Conservation (phyloP, 1,284 basidiomycete species). For the Sparassis latifolia region DNA sequence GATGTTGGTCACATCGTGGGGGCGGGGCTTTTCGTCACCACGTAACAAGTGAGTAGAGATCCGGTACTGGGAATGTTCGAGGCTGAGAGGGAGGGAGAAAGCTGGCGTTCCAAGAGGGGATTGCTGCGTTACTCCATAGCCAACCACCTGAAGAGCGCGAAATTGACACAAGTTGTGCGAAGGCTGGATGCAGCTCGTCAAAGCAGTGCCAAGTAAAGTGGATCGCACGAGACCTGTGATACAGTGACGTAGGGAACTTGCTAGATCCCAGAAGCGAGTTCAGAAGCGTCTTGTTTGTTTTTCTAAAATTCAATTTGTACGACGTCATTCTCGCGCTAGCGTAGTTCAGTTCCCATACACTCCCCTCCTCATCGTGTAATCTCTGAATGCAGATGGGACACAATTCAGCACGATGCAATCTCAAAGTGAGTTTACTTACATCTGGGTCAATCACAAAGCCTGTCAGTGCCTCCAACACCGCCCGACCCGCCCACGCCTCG, state of each 20-base stretch:
- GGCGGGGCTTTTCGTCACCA: no score
- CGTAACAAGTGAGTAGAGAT: no score
- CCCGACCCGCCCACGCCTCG: slow-evolving; percentile 62
- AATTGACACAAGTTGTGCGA: not conserved
- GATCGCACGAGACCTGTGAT: not conserved
- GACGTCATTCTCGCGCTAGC: not conserved
- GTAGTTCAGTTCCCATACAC: slow-evolving; percentile 29
- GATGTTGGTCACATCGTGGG: no score
- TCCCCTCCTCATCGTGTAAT: slow-evolving; percentile 31
- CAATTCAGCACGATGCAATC: not conserved
- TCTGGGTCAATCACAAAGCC: slow-evolving; percentile 30
- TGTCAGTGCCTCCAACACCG: slow-evolving; percentile 42
- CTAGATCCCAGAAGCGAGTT: not conserved
- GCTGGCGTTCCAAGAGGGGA: no score
- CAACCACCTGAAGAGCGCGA: no score
- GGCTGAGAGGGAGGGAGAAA: no score
- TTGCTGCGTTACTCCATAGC: no score
- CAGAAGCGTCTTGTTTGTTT: not conserved
- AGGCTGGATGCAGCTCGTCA: not conserved
- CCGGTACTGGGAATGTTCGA: no score
- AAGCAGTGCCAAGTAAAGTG: not conserved
- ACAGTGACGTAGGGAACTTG: not conserved
- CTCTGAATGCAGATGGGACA: slow-evolving; percentile 16
- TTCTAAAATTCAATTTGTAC: not conserved
- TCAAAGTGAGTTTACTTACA: slow-evolving; percentile 30